A percentile compares a stretch with the other conserved stretches of the same genome.
Evolutionary conservation across 1,284 basidiomycete species (phyloP).

Genomic region (Moesziomyces globuligerus): DNA sequence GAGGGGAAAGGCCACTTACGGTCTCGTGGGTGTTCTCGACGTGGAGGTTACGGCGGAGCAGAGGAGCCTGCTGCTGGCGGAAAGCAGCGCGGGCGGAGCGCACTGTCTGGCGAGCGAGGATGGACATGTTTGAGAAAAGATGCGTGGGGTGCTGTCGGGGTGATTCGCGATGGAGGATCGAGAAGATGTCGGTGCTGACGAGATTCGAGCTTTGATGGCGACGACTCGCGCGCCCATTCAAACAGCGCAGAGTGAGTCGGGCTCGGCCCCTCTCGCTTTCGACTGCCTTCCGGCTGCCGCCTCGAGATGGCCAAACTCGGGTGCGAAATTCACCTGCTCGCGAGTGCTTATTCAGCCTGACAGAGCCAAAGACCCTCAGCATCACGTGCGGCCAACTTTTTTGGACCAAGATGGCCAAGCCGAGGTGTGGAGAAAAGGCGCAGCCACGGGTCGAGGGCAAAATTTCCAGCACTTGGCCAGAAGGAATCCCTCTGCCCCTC

Average conservation of each 20-base stretch:
- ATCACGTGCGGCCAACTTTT: constrained; percentile 25
- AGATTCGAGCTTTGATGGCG: constrained; percentile 16
- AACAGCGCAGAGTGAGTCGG: too few species aligned
- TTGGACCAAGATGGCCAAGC: too few species aligned
- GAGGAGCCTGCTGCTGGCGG: constrained; percentile 48
- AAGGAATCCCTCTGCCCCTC: too few species aligned
- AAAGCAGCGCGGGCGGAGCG: constrained; percentile 53
- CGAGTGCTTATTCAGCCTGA: constrained; percentile 12
- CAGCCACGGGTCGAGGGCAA: constrained; percentile 6
- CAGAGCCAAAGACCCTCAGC: constrained; percentile 10
- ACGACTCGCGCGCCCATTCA: constrained; percentile 12
- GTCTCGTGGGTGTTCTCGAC: constrained; percentile 65
- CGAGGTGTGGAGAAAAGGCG: constrained; percentile 22
- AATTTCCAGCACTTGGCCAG: too few species aligned
- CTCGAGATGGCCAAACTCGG: constrained; percentile 23
- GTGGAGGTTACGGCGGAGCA: constrained; percentile 59
- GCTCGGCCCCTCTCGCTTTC: constrained; percentile 2
- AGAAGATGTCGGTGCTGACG: neutral
- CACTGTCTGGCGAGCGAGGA: constrained; percentile 50
- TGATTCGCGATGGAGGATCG: neutral
- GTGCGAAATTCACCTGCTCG: constrained; percentile 34
- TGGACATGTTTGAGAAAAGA: constrained; percentile 42
- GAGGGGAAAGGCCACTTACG: constrained; percentile 44
- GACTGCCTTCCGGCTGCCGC: neutral
- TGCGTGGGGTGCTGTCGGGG: constrained; percentile 2